Evolutionary conservation across 1,284 basidiomycete species (phyloP), one percentile per base, ranked within the genome.

Genomic region (Tylopilus sp.): DNA sequence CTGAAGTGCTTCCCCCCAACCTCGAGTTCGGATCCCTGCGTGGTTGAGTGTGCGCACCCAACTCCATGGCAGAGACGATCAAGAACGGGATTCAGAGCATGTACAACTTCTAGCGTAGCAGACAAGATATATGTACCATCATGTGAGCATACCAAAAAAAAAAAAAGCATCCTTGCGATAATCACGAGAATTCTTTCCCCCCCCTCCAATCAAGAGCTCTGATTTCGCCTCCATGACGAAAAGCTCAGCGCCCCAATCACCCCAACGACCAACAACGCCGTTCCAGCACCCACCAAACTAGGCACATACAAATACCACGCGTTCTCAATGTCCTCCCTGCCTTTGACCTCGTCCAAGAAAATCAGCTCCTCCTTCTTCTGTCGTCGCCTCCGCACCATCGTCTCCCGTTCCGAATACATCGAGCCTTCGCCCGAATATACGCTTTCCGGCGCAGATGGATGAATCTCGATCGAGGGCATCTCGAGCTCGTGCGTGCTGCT

Each of bases 241-340:
- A 89, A 78, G 52, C 85, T 85, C 55, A 89, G 65, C 4, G 80
- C 84, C 2, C 84, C 82, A 33, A 86, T 78, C 43, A 89, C 81
- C 0, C 86, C 87, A 13, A 89, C 84, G 13, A 88, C 82, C 36
- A 89, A 72, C 53, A 89, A 61, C 38, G 87, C 86, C 16, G 86
- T 88, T 11, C 87, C 87, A 28, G 86, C 87, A 19, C 86, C 87
- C 3, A 89, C 79, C 52, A 89, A 65, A 19, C 84, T 79, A 4
- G 87, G 87, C 35, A 89, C 69, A 55, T 86, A 86, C 47, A 88
- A 59, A 58, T 87, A 89, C 86, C 86, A 89, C 25, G 84, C 75
- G 67, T 73, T 77, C 49, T 86, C 84, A 29, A 84, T 70, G 28
- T 81, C 80, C 19, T 79, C 77, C 44, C 60, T 63, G 2, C 74